Conservation (phyloP, 495 filamentous ascomycete genomes). For the Emericellopsis terricola region DNA sequence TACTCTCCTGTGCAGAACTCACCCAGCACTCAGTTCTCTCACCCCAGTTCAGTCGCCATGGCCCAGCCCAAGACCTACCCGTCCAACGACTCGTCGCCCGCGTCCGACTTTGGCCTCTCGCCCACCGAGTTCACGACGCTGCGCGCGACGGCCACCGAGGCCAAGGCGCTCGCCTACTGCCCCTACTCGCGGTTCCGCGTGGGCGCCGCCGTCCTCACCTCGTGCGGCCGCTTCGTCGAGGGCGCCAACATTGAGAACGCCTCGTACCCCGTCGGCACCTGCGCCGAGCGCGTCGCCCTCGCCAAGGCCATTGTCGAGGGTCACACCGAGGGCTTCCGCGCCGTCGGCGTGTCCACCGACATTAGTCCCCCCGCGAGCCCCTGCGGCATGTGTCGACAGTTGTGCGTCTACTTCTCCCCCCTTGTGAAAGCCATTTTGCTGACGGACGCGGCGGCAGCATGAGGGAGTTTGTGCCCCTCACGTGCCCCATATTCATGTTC, state of each 20-base stretch:
- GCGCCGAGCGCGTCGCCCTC: constrained; percentile 80
- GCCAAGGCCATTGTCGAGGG: constrained; percentile 61
- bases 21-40: neutral
- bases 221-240: constrained; percentile 37
- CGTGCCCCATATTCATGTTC: constrained; percentile 79
- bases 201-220: constrained; percentile 59
- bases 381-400: constrained; percentile 54
- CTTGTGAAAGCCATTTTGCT: neutral
- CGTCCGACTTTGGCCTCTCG: too few species aligned
- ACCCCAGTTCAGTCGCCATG: neutral
- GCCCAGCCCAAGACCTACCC: constrained; percentile 8
- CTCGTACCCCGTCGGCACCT: constrained; percentile 77
- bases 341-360: constrained; percentile 76
- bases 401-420: constrained; percentile 19
- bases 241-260: constrained; percentile 95
- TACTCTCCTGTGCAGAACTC: too few species aligned
- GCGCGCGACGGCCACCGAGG: constrained; percentile 35
- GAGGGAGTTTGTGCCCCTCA: constrained; percentile 52
- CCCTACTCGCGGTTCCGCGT: constrained; percentile 92
- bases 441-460: constrained; percentile 34
- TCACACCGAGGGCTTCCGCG: constrained; percentile 47
- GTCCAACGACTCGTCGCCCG: too few species aligned
- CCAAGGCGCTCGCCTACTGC: constrained; percentile 69
- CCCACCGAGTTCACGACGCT: constrained; percentile 42
- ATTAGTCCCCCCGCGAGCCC: constrained; percentile 50